Evolutionary conservation across 345 rosid species (phyloP).

Genomic region (Eucalyptus tenuipes): DNA sequence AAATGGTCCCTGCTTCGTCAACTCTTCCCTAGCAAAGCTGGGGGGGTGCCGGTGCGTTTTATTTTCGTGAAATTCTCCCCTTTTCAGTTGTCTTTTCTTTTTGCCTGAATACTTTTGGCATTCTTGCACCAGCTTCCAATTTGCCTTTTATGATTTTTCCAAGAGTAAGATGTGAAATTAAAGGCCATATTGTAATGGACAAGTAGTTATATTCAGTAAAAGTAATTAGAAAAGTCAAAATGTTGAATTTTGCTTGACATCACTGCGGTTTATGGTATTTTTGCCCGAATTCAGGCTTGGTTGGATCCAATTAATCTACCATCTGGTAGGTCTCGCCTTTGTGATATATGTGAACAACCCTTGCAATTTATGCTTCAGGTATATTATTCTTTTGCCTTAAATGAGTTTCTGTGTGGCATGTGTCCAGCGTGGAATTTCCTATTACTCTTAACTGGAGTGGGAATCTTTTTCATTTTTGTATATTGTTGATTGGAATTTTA

Average conservation of each 20-base stretch:
- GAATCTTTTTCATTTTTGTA: background rate
- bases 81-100: too few species aligned
- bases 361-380: slow-evolving; percentile 87
- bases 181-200: background rate
- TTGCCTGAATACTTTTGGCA: background rate
- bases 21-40: slow-evolving; percentile 80
- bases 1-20: slow-evolving; percentile 63
- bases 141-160: background rate
- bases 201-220: background rate
- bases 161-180: background rate
- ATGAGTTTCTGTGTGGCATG: background rate
- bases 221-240: background rate
- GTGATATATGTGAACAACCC: slow-evolving; percentile 80
- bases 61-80: background rate
- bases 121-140: background rate
- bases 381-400: background rate
- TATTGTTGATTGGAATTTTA: background rate
- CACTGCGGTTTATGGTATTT: background rate
- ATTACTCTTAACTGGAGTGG: background rate
- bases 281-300: slow-evolving; percentile 52
- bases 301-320: slow-evolving; percentile 79
- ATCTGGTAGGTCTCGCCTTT: slow-evolving; percentile 38
- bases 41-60: slow-evolving; percentile 64
- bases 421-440: background rate
- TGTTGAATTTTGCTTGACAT: background rate